Evolutionary conservation across 768 basidiomycete genomes (phyloP).

Genomic region (Sarcodon aspratus): DNA sequence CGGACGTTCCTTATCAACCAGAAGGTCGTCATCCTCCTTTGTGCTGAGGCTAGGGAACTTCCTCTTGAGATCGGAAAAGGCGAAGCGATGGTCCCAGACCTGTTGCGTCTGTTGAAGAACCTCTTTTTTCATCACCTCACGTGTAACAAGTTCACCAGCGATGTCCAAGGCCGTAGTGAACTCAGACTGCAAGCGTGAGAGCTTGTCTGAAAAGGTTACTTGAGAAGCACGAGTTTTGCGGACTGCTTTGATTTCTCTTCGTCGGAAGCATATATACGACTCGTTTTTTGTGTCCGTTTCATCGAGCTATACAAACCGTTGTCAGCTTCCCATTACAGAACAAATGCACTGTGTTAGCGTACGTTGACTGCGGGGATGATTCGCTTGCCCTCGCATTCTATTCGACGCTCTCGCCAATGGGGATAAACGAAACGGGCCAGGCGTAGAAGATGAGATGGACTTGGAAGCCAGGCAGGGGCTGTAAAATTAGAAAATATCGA

Average conservation of each 20-base stretch:
- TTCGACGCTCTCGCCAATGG: constrained; percentile 82
- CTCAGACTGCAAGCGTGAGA: constrained; percentile 72
- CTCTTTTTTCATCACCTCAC: constrained; percentile 73
- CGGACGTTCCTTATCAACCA: constrained; percentile 60
- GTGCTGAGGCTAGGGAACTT: constrained; percentile 50
- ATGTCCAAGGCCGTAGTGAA: constrained; percentile 63
- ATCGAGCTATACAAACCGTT: constrained; percentile 44
- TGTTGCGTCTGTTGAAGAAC: constrained; percentile 40
- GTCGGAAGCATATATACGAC: constrained; percentile 94
- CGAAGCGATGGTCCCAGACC: constrained; percentile 73
- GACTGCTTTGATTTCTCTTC: constrained; percentile 87
- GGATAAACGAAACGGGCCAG: constrained; percentile 71
- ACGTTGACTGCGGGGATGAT: constrained; percentile 89
- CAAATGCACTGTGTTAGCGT: constrained; percentile 17
- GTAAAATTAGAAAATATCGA: constrained; percentile 59
- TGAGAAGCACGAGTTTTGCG: constrained; percentile 93
- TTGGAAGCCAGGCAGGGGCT: constrained; percentile 60
- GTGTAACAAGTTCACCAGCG: constrained; percentile 50
- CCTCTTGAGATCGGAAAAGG: constrained; percentile 70
- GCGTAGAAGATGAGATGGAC: constrained; percentile 47
- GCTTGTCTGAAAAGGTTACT: constrained; percentile 79
- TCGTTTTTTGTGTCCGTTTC: constrained; percentile 85
- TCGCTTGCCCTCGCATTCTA: constrained; percentile 68
- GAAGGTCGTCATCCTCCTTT: constrained; percentile 60
- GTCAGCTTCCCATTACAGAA: not conserved